phyloP scores from a whole-genome alignment of 768 basidiomycete genomes.

The Kwoniella bestiolae region DNA sequence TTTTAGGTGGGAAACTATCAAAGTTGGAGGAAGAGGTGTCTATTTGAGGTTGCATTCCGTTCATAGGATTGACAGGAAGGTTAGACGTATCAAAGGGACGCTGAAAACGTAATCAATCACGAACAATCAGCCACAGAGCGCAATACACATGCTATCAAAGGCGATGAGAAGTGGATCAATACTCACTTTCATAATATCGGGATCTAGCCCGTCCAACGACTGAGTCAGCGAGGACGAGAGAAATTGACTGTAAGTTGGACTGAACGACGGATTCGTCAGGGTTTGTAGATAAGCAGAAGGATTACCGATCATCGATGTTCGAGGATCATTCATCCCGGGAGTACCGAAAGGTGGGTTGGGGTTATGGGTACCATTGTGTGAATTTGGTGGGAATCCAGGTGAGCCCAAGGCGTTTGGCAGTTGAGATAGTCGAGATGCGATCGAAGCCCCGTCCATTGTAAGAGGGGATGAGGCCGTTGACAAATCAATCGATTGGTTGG shows the following conservation, averaged over 20 bases:
- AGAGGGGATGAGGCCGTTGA: not conserved
- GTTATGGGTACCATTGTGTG: slow-evolving; percentile 6
- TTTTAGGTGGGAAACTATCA: slow-evolving; percentile 38
- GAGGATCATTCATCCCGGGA: slow-evolving; percentile 19
- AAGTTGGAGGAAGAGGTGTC: slow-evolving; percentile 28
- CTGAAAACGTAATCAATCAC: slow-evolving; percentile 20
- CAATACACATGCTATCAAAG: not conserved
- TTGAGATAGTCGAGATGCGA: slow-evolving; percentile 11
- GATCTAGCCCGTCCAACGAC: slow-evolving; percentile 34
- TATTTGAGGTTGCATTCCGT: slow-evolving; percentile 39
- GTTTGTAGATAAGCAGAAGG: slow-evolving; percentile 14
- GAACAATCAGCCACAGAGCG: not conserved
- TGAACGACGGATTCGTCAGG: slow-evolving; percentile 14
- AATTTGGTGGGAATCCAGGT: slow-evolving; percentile 15
- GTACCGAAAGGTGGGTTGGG: slow-evolving; percentile 6
- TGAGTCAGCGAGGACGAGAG: slow-evolving; percentile 24
- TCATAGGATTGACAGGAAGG: slow-evolving; percentile 43
- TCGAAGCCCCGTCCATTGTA: slow-evolving; percentile 16
- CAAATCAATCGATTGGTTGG: not conserved
- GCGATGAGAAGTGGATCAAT: not conserved
- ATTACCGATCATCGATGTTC: slow-evolving; percentile 7
- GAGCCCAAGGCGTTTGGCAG: slow-evolving; percentile 19
- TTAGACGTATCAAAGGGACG: slow-evolving; percentile 44
- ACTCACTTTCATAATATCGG: slow-evolving; percentile 51
- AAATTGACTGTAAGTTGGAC: slow-evolving; percentile 27